Evolutionary conservation across 2,329 filamentous ascomycete genomes (phyloP), one percentile per base, ranked within the genome.

Genomic region (Sporothrix pallida): DNA sequence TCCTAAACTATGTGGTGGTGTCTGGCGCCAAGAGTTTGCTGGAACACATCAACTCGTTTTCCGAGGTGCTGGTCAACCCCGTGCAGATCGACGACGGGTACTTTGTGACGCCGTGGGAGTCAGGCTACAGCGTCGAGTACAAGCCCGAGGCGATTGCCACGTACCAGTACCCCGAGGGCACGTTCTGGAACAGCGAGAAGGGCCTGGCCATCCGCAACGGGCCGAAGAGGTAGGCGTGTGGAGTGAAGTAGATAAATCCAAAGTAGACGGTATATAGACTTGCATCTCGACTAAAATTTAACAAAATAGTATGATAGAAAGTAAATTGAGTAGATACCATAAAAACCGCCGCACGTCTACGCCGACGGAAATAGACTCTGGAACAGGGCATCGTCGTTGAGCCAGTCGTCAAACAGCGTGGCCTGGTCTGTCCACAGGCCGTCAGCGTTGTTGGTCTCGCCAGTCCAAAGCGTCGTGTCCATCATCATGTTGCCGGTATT

Each of bases 61-160:
- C 52, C n/a, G n/a, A 56, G 52, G 52, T 56, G n/a, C 52, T 56
- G n/a, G 20, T 23, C 79, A 88, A 97, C 82, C 94, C 94, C 0
- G 88, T 90, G 1, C 87, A 91, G 73, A 93, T 97, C 78, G 89
- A 91, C 83, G 91, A 94, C 77, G 95, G 94, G 4, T 96, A 94
- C 83, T 97, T 97, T 83, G 91, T 92, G 77, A 97, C 95, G 0
- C 94, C 95, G 0, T 91, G 84, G 76, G 90, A 94, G 80, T 87
- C 94, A 0, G 94, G 94, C 0, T 97, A 97, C 82, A 95, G 92
- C 79, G 94, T 97, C 1, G 93, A 97, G 88, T 97, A 97, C 93
- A 95, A 93, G 88, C 83, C 90, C 4, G 92, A 91, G 77, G 96
- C 93, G 81, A 96, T 97, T 93, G 92, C 94, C 76, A 83, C 83